Base-by-base conservation (phyloP, 1,139 yeast species). In the Meyerozyma guilliermondii region DNA sequence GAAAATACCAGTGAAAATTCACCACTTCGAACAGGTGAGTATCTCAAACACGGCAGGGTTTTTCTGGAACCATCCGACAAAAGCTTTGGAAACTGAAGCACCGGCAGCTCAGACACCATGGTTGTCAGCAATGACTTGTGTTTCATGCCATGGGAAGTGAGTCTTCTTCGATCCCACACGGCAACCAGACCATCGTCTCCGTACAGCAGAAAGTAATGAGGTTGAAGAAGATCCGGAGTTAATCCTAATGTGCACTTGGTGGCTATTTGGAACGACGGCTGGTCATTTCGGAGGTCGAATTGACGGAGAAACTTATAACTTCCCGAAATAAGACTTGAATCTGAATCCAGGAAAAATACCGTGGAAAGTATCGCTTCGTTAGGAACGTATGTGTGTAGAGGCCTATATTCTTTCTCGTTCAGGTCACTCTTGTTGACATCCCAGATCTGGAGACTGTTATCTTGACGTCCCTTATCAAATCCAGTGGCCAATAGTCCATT, bases 101-200 rank as follows among this genome's bases (percentile, higher is more conserved):
- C 65, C 0, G 96, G 95, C 6, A 77, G 73, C 43, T 77, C 82
- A 3, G 67, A 58, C 10, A 66, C 55, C 7, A 65, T 65, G 40
- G 49, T 54, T 1, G 59, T 46, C 31, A 41, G 48, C 35, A 43
- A 44, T 27, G 46, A 18, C 17, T 42, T 46, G 17, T 13, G 27
- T 11, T 42, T 44, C 24, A 18, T 17, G 23, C 45, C 43, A 31
- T 49, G 55, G 9, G 60, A 56, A 0, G 66, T 58, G 40, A 88
- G 61, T 50, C 77, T 81, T 46, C 97, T 73, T 46, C 95, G 74
- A 59, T 91, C 98, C 95, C 96, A 91, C 11, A 89, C 72, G 0
- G 92, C 83, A 44, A 89, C 65, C 0, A 94, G 78, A 1, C 96
- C 96, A 54, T 87, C 94, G 52, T 88, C 96, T 41, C 88, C 78